Evolutionary conservation across 2,329 filamentous ascomycete species (phyloP).

Genomic region (Pseudocercospora fijiensis): DNA sequence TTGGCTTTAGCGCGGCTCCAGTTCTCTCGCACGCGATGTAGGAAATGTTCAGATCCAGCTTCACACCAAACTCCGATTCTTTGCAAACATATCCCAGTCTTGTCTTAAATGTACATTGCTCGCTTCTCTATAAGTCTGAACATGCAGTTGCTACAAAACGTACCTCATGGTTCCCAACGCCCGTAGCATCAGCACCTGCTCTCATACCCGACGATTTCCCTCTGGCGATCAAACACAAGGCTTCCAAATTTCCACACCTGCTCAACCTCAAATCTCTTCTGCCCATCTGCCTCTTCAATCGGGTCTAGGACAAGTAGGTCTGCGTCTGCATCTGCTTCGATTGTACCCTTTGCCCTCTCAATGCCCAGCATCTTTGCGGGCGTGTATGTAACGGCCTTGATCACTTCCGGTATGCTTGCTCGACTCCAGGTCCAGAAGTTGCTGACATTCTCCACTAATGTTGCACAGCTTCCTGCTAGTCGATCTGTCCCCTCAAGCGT

Average conservation of each 20-base stretch:
- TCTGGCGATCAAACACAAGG: conserved; percentile 42
- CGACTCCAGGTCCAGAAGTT: conserved; percentile 78
- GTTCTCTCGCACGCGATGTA: no score
- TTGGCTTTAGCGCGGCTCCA: no score
- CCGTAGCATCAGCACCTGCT: neutral
- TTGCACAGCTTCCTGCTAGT: conserved; percentile 59
- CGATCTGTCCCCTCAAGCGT: conserved; percentile 75
- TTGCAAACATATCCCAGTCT: neutral
- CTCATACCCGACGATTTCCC: neutral
- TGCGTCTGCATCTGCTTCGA: conserved; percentile 49
- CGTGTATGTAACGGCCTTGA: conserved; percentile 72
- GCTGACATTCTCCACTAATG: conserved; percentile 76
- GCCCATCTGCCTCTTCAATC: conserved; percentile 45
- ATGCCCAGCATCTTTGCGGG: conserved; percentile 75
- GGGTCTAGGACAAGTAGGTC: conserved; percentile 64
- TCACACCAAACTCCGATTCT: neutral
- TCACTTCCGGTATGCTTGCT: conserved; percentile 63
- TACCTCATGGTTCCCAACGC: neutral
- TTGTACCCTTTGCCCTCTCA: conserved; percentile 62
- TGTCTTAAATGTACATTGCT: neutral
- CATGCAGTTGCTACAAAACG: neutral
- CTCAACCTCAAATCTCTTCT: conserved; percentile 61
- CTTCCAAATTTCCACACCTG: conserved; percentile 78
- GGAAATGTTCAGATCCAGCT: neutral
- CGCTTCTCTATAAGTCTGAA: neutral